Evolutionary conservation across 371 early-diverging fungal genomes (phyloP).

Genomic region (Choanephora cucurbitarum): DNA sequence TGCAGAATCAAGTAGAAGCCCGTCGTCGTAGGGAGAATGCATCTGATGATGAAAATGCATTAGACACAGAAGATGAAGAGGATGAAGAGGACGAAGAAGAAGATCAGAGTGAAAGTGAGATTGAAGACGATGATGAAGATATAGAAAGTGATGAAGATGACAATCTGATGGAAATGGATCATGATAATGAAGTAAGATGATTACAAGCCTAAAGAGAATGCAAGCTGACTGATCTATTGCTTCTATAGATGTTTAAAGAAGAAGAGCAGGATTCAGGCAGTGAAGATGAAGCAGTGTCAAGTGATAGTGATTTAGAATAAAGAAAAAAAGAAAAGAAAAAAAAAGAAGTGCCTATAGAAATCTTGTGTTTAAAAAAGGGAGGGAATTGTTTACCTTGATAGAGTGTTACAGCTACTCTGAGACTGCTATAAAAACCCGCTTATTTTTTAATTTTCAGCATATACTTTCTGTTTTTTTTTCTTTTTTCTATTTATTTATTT

Average conservation of each 20-base stretch:
- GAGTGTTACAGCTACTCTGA: no score
- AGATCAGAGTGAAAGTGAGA: slow-evolving; percentile 24
- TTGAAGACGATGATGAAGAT: slow-evolving; percentile 11
- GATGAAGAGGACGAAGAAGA: slow-evolving; percentile 26
- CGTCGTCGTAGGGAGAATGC: slow-evolving; percentile 35
- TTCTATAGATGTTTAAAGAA: slow-evolving; percentile 25
- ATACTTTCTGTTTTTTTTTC: slow-evolving; percentile 10
- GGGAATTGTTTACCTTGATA: no score
- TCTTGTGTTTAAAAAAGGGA: no score
- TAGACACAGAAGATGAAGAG: slow-evolving; percentile 29
- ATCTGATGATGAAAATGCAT: slow-evolving; percentile 39
- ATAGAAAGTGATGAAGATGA: slow-evolving; percentile 16
- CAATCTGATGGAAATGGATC: slow-evolving; percentile 23
- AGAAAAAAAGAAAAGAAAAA: background rate
- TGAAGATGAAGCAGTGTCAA: slow-evolving; percentile 24
- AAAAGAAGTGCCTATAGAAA: background rate
- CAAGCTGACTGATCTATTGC: background rate
- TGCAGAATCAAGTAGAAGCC: slow-evolving; percentile 65
- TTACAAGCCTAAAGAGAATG: no score
- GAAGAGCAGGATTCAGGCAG: slow-evolving; percentile 31
- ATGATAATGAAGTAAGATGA: slow-evolving; percentile 10
- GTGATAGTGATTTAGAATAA: background rate
- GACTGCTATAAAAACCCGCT: background rate
- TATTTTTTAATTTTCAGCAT: no score
- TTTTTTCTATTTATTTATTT: slow-evolving; percentile 15